A percentile compares a stretch with the other conserved stretches of the same genome.
These are phyloP conservation scores for Hypholoma fasciculare DNA, from an alignment of 768 basidiomycete species.

Conservation along the genomic window DNA sequence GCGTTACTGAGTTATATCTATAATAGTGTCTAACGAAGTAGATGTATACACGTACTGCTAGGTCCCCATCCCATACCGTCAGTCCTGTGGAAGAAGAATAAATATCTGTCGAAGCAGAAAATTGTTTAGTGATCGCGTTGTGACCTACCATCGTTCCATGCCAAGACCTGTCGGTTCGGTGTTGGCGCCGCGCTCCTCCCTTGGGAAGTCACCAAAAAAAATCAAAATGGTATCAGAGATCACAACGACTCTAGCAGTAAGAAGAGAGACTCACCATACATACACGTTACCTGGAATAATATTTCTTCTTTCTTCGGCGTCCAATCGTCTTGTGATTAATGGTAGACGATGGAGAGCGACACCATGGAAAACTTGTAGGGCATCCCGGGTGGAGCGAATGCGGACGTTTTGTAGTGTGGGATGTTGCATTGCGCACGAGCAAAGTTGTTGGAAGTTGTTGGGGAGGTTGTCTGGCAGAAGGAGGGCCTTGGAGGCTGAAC, in stretches of 20 bases:
- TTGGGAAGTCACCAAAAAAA: conserved; percentile 7
- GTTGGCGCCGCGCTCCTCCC: conserved; percentile 84
- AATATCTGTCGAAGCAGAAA: background rate
- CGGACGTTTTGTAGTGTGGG: conserved; percentile 77
- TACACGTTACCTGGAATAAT: conserved; percentile 80
- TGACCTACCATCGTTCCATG: conserved; percentile 76
- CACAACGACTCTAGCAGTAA: background rate
- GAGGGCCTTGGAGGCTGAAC: conserved; percentile 18
- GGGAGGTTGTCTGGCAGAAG: conserved; percentile 13
- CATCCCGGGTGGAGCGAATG: conserved; percentile 77
- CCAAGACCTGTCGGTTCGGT: conserved; percentile 81
- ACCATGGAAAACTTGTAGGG: conserved; percentile 79
- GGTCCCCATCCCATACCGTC: conserved; percentile 84
- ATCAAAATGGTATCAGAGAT: background rate
- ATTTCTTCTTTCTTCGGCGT: conserved; percentile 76
- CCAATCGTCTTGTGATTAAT: conserved; percentile 78
- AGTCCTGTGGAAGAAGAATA: conserved; percentile 31
- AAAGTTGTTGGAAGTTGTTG: conserved; percentile 7
- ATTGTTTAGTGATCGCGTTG: background rate
- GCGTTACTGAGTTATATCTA: conserved; percentile 12
- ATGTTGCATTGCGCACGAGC: conserved; percentile 55
- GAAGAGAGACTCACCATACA: conserved; percentile 51
- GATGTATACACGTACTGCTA: conserved; percentile 57
- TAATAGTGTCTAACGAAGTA: background rate
- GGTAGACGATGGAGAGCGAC: conserved; percentile 69